Percentiles rank a stretch among this genome's conserved stretches.
Conservation (phyloP, 73 alveolate genomes). For the Paramecium octaurelia region DNA sequence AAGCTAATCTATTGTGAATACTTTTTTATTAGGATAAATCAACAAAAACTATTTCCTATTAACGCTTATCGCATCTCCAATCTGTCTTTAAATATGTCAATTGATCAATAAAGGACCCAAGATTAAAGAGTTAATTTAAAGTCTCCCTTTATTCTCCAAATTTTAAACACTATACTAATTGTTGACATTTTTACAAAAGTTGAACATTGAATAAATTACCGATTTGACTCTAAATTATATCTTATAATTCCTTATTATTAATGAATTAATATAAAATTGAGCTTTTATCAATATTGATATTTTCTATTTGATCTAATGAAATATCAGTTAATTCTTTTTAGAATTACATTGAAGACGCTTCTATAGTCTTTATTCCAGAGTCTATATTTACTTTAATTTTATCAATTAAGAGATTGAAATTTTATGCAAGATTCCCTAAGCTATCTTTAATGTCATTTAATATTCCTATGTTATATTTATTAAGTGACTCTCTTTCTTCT, state of each 20-base stretch:
- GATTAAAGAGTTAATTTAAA: neutral
- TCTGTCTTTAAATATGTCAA: neutral
- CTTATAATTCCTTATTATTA: neutral
- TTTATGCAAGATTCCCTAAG: neutral
- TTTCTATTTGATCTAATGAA: neutral
- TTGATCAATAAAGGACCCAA: neutral
- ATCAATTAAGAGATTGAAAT: neutral
- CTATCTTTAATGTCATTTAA: neutral
- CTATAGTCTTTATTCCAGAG: neutral
- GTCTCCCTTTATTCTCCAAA: neutral
- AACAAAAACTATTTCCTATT: neutral
- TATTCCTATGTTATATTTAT: neutral
- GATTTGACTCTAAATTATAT: neutral
- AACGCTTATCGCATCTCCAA: neutral
- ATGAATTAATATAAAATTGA: neutral
- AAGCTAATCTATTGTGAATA: neutral
- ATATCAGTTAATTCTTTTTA: neutral
- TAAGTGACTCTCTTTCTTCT: neutral
- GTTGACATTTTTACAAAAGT: neutral
- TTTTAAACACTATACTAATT: neutral
- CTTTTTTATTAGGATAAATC: neutral
- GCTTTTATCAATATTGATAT: neutral
- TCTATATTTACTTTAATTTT: neutral
- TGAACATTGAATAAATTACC: neutral
- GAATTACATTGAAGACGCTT: neutral